phyloP scores from a whole-genome alignment of 2,329 filamentous ascomycete species.

The Xylariales sp. region DNA sequence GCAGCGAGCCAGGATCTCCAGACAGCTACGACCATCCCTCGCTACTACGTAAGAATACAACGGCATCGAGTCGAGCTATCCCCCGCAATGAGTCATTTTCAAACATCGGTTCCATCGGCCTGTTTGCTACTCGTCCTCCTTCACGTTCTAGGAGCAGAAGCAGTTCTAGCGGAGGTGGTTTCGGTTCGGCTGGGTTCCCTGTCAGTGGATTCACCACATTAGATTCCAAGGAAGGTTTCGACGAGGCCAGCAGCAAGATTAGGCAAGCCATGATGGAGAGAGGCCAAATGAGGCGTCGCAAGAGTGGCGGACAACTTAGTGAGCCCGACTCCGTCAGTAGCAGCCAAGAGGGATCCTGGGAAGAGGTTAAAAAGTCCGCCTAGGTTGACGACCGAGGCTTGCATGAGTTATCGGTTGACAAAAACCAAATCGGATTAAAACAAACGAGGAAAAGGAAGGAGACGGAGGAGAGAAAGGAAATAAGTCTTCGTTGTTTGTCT shows the following conservation, averaged over 20 bases:
- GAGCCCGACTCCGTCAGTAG: slow-evolving; percentile 4
- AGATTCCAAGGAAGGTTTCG: slow-evolving; percentile 66
- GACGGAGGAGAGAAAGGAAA: too few relatives aligned
- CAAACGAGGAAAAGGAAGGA: too few relatives aligned
- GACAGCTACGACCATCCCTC: slow-evolving; percentile 13
- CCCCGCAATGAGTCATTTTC: slow-evolving; percentile 92
- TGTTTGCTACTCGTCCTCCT: slow-evolving; percentile 86
- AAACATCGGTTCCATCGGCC: slow-evolving; percentile 79
- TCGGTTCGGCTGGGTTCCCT: slow-evolving; percentile 58
- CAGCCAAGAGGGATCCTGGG: background rate
- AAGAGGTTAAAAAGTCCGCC: slow-evolving; percentile 12
- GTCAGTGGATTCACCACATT: slow-evolving; percentile 66
- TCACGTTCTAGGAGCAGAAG: slow-evolving; percentile 73
- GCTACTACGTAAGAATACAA: slow-evolving; percentile 45
- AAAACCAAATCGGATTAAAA: too few relatives aligned
- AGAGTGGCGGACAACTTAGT: slow-evolving; percentile 30
- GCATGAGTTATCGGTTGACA: too few relatives aligned
- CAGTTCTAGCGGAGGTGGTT: slow-evolving; percentile 61
- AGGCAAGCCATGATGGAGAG: slow-evolving; percentile 78
- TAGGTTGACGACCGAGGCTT: too few relatives aligned
- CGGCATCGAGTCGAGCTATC: slow-evolving; percentile 47
- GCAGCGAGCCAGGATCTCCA: slow-evolving; percentile 18
- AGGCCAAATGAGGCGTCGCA: slow-evolving; percentile 56
- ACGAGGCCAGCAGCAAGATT: slow-evolving; percentile 81
- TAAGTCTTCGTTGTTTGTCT: too few relatives aligned